Base-by-base conservation (phyloP, 441 rosid genomes). In the Geranium incanum region DNA sequence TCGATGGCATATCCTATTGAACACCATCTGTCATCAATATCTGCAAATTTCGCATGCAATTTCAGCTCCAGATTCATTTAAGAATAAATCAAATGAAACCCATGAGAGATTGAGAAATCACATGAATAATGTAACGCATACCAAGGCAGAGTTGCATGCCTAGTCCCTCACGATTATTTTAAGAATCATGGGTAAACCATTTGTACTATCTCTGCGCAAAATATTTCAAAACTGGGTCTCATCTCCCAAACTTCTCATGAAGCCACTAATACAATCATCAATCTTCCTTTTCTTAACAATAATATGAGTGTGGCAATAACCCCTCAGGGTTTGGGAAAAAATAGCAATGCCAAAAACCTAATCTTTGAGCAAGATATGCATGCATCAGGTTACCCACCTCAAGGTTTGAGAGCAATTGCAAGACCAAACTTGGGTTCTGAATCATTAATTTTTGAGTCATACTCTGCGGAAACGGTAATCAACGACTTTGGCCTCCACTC, bases 401-500 rank as follows among this genome's bases (percentile, higher is more conserved):
- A 91, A 71, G 95, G 97, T 82, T 86, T 89, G 70, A 89, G 92
- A 68, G 89, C 89, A 28, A 91, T 75, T 8, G 92, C 87, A 7
- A 91, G 87, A 71, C 97, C 97, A 11, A 85, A 28, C 86, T 79
- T 89, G 0, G 95, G 89, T 11, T 83, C 72, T 68, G 89, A 81
- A 70, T 78, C 79, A 68, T 72, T 70, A 70, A 86, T 74, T 78
- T 89, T 88, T 0, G 90, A 71, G 75, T 91, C 97, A 41, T 81
- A 81, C 82, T 91, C 97, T 0, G 87, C 89, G 1, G 97, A 89
- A 50, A 91, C 50, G 0, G 89, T 91, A 37, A 88, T 21, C 37
- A 84, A 81, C 0, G 97, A 91, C 70, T 86, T 88, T 0, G 88
- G 92, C 80, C 93, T 88, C 90, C 95, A 88, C 73, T 88, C 93